Conservation (phyloP, 2,329 filamentous ascomycete genomes). For the Colletotrichum scovillei region DNA sequence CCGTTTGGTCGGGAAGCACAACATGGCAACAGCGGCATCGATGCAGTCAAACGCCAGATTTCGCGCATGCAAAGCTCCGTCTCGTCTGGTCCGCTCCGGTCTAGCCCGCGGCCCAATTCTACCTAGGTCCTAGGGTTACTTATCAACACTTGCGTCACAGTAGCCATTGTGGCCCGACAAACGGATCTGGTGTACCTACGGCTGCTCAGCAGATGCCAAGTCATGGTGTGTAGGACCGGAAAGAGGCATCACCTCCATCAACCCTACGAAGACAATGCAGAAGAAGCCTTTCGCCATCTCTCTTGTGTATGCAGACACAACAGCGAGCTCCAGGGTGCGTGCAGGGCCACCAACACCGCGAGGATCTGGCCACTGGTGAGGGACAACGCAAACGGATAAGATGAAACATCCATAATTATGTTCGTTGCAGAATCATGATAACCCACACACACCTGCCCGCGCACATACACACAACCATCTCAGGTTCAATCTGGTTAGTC, state of each 20-base stretch:
- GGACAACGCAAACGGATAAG: constrained; percentile 31
- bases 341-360: constrained; percentile 9
- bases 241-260: constrained; percentile 2
- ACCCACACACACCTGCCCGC: constrained; percentile 23
- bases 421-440: constrained; percentile 37
- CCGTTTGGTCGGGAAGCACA: constrained; percentile 38
- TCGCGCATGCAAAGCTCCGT: constrained; percentile 36
- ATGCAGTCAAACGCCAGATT: constrained; percentile 42
- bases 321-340: constrained; percentile 11
- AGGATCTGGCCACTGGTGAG: constrained; percentile 13
- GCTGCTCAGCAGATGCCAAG: not conserved
- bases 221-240: not conserved
- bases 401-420: constrained; percentile 35
- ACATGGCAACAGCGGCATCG: constrained; percentile 38
- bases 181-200: constrained; percentile 14
- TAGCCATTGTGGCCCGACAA: constrained; percentile 26
- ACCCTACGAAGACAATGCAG: not conserved
- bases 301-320: not conserved
- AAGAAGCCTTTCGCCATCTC: constrained; percentile 11
- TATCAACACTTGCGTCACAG: constrained; percentile 8
- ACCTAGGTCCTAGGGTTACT: not conserved
- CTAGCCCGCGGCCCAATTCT: constrained; percentile 14
- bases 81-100: constrained; percentile 16
- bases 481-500: constrained; percentile 6
- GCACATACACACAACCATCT: constrained; percentile 2